phyloP scores from a whole-genome alignment of 2,329 filamentous ascomycete genomes.

The Orbilia blumenaviensis region DNA sequence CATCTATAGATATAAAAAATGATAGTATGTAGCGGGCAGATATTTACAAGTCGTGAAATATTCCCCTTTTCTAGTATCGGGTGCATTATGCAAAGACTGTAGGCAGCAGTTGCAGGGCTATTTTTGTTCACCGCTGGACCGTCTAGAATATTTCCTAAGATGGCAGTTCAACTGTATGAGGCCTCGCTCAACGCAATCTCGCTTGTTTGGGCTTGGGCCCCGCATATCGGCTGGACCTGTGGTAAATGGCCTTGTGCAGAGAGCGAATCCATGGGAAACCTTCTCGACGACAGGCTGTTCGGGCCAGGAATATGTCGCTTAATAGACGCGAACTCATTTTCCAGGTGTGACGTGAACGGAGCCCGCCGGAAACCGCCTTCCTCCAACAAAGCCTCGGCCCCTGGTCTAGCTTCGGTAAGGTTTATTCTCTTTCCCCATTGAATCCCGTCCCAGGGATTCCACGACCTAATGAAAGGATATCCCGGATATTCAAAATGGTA shows the following conservation, averaged over 20 bases:
- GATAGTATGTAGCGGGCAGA: not conserved
- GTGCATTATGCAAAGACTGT: constrained; percentile 47
- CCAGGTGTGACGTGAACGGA: constrained; percentile 24
- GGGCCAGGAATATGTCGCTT: constrained; percentile 38
- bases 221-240: constrained; percentile 51
- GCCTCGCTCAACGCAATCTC: constrained; percentile 52
- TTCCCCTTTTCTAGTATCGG: constrained; percentile 8
- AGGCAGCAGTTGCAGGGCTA: constrained; percentile 49
- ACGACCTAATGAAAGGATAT: not conserved
- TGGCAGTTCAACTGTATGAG: constrained; percentile 40
- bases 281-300: constrained; percentile 1
- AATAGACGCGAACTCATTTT: constrained; percentile 46
- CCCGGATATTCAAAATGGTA: not conserved
- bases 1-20: not conserved
- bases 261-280: constrained; percentile 50
- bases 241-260: constrained; percentile 36
- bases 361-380: constrained; percentile 44
- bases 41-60: not conserved
- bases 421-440: constrained; percentile 23
- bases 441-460: not conserved
- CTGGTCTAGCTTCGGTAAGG: constrained; percentile 13
- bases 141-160: constrained; percentile 53
- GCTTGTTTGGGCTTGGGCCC: constrained; percentile 35
- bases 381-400: not conserved
- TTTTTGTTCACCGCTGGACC: constrained; percentile 44